Base-by-base conservation (phyloP, 768 basidiomycete genomes). In the Lentinula lateritia region DNA sequence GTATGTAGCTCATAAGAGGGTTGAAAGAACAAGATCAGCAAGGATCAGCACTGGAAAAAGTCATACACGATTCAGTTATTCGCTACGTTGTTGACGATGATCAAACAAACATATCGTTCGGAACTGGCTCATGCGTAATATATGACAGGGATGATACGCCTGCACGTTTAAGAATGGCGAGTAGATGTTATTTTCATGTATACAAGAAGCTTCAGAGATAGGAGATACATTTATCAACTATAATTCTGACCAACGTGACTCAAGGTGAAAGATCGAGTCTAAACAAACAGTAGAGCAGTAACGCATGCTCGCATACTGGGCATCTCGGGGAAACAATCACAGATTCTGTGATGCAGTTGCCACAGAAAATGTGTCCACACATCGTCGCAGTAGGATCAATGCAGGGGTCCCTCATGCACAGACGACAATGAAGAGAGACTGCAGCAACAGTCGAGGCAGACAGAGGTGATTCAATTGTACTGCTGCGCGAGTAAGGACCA, bases 351-450 rank as follows among this genome's bases (percentile, higher is more conserved):
- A 87, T 86, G 60, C 85, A 87, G 58, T 84, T 86, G 66, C 3
- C 42, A 48, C 86, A 87, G 64, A 87, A 87, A 16, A 87, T 65
- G 63, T 87, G 86, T 3, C 86, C 86, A 65, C 86, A 87, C 70
- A 83, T 80, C 4, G 82, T 85, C 20, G 80, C 84, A 2, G 82
- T 85, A 50, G 80, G 76, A 61, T 84, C 78, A 39, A 78, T 75
- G 57, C 82, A 83, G 1, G 78, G 76, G 57, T 85, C 78, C 28
- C 72, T 67, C 5, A 74, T 71, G 64, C 84, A 86, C 1, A 77
- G 69, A 32, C 86, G 77, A 60, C 83, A 86, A 52, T 84, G 79
- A 53, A 83, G 66, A 5, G 68, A 66, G 3, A 20, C 13, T 16
- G 43, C 28, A 7, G 56, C 28, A 10, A 50, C 45, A 39, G 58